phyloP scores from a whole-genome alignment of 495 filamentous ascomycete genomes.

The Mycothermus thermophilus region DNA sequence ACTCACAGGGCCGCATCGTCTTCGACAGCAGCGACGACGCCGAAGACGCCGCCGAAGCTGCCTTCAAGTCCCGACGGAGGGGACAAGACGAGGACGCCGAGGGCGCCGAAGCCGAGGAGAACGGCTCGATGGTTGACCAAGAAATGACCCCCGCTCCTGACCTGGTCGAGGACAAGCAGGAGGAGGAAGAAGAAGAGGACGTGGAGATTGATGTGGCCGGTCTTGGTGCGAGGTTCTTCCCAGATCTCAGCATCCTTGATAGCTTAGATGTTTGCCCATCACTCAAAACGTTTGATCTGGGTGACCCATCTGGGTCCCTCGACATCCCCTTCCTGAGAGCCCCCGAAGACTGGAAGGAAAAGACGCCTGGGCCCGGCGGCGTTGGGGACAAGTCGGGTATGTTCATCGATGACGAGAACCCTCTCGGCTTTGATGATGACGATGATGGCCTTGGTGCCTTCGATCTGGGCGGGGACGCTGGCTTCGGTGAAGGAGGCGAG shows the following conservation, averaged over 20 bases:
- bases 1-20: conserved; percentile 79
- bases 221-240: conserved; percentile 73
- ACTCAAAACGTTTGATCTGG: conserved; percentile 81
- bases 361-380: conserved; percentile 33
- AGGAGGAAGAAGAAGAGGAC: conserved; percentile 28
- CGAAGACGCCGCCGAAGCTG: conserved; percentile 40
- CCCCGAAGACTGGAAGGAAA: conserved; percentile 62
- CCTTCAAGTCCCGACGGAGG: conserved; percentile 25
- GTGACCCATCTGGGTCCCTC: conserved; percentile 65
- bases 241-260: conserved; percentile 60
- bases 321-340: conserved; percentile 89
- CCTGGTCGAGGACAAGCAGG: conserved; percentile 25
- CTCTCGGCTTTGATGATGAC: conserved; percentile 68
- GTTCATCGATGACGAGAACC: conserved; percentile 72
- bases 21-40: conserved; percentile 96
- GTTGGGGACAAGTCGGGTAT: conserved; percentile 60
- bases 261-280: conserved; percentile 90
- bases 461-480: conserved; percentile 51
- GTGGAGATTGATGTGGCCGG: conserved; percentile 63
- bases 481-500: conserved; percentile 66
- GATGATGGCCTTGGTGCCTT: conserved; percentile 66
- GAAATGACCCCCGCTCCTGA: conserved; percentile 10
- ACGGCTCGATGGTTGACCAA: conserved; percentile 12
- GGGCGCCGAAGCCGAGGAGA: conserved; percentile 33
- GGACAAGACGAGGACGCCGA: conserved; percentile 36